Evolutionary conservation across 164 flowering plant genomes (phyloP).

Genomic region (Vitis vinifera): ASM3070453v1 NC_081814.1:12042501-12043000

Average conservation of each 20-base stretch:
- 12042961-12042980: too few relatives aligned
- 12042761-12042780: conserved; percentile 20
- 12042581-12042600: neutral
- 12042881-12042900: neutral
- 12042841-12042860: neutral
- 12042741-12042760: conserved; percentile 23
- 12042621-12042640: conserved; percentile 32
- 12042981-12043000: neutral
- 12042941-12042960: too few relatives aligned
- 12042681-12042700: conserved; percentile 3
- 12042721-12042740: conserved; percentile 14
- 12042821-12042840: neutral
- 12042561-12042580: neutral
- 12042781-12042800: neutral
- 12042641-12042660: conserved; percentile 31
- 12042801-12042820: neutral
- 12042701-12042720: neutral
- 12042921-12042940: too few relatives aligned
- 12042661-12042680: conserved; percentile 43
- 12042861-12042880: neutral
- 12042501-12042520: too few relatives aligned
- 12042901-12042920: neutral
- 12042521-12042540: too few relatives aligned
- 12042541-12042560: conserved; percentile 5
- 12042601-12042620: conserved; percentile 9